Evolutionary conservation across 768 basidiomycete species (phyloP).

Genomic region (Mycena capillaripes): DNA sequence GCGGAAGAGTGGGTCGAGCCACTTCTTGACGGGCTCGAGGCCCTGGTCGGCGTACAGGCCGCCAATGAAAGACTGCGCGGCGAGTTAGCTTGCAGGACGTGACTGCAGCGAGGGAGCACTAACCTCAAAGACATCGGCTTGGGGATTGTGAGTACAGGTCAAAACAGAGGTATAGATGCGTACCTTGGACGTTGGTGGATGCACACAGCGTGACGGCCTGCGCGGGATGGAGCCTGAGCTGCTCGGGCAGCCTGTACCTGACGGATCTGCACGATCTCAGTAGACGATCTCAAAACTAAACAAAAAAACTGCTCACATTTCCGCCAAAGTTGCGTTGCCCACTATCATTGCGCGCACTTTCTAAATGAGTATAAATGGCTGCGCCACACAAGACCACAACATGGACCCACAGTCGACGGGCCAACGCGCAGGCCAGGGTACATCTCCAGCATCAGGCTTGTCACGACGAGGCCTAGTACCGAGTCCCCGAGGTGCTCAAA

Average conservation of each 20-base stretch:
- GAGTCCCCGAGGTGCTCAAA: conserved; percentile 85
- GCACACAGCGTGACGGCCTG: conserved; percentile 80
- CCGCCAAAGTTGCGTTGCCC: conserved; percentile 79
- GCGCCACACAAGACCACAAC: conserved; percentile 26
- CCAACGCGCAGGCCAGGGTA: conserved; percentile 83
- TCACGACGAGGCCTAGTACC: conserved; percentile 78
- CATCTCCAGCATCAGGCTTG: conserved; percentile 70
- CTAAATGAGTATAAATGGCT: conserved; percentile 51
- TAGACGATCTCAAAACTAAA: neutral
- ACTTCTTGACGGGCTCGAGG: conserved; percentile 64
- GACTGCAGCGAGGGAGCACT: conserved; percentile 26
- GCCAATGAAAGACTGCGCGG: conserved; percentile 79
- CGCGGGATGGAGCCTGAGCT: conserved; percentile 75
- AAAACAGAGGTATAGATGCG: conserved; percentile 30
- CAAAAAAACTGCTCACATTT: conserved; percentile 61
- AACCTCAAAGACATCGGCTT: conserved; percentile 88
- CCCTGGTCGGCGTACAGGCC: conserved; percentile 82
- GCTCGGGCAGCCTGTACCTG: conserved; percentile 73
- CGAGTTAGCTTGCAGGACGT: neutral
- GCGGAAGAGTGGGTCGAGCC: conserved; percentile 74
- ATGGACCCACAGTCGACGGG: conserved; percentile 74
- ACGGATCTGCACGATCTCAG: conserved; percentile 61
- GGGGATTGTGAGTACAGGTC: conserved; percentile 16
- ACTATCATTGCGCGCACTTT: conserved; percentile 86
- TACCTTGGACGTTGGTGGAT: conserved; percentile 82